These are phyloP conservation scores for Neospora caninum DNA, from an alignment of 169 alveolate species.

Conservation along the genomic window DNA sequence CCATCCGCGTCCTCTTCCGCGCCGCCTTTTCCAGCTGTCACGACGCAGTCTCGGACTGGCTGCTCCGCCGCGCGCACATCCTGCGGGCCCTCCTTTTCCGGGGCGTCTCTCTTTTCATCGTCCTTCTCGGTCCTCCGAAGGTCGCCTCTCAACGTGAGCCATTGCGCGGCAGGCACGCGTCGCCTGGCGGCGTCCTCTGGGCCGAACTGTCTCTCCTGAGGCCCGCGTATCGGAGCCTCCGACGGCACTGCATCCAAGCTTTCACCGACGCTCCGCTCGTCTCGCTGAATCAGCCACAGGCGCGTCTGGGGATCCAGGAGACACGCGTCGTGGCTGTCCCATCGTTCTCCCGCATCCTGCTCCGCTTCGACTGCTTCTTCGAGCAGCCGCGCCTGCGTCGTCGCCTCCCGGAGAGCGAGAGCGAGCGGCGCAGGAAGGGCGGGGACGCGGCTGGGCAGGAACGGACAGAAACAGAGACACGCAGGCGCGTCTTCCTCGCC, in stretches of 20 bases:
- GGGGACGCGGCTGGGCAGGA: not conserved
- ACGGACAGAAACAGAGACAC: constrained; percentile 11
- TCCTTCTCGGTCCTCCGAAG: not conserved
- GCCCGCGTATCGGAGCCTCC: no score
- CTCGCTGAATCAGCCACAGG: not conserved
- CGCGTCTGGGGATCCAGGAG: not conserved
- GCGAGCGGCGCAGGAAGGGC: not conserved
- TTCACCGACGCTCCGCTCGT: no score
- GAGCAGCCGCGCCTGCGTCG: constrained; percentile 14
- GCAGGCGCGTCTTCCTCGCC: not conserved
- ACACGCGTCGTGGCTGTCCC: not conserved
- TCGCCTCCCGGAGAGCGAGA: constrained; percentile 5
- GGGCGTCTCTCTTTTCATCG: not conserved
- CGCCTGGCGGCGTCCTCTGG: not conserved
- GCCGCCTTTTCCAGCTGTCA: no score
- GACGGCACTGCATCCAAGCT: no score
- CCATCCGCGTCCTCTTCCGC: not conserved
- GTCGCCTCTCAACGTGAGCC: not conserved
- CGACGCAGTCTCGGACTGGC: no score
- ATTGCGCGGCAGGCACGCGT: not conserved
- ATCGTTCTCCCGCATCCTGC: not conserved
- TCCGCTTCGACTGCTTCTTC: not conserved
- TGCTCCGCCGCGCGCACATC: no score
- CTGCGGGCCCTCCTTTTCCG: not conserved
- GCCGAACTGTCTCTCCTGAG: not conserved